phyloP scores from a whole-genome alignment of 768 basidiomycete species.

The Hysterangium stoloniferum region DNA sequence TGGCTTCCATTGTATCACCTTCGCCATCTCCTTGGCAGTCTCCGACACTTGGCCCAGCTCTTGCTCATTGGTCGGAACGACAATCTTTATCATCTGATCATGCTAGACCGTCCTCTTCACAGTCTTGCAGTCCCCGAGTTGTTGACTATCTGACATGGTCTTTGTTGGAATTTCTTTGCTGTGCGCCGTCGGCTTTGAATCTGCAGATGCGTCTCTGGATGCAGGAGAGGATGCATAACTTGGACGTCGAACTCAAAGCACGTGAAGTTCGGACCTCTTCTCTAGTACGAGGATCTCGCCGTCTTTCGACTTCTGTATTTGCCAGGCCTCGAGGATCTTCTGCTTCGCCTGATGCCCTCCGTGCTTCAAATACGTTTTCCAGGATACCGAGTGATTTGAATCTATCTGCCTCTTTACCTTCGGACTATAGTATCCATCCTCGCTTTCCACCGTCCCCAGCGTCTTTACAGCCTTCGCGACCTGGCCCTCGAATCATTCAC shows the following conservation, averaged over 20 bases:
- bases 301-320: constrained; percentile 16
- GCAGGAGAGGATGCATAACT: constrained; percentile 51
- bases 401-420: neutral
- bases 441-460: neutral
- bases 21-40: constrained; percentile 21
- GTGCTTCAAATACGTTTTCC: constrained; percentile 2
- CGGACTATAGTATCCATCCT: neutral
- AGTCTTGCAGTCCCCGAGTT: constrained; percentile 37
- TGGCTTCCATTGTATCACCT: constrained; percentile 18
- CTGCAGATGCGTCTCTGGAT: constrained; percentile 59
- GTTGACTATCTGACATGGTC: constrained; percentile 74
- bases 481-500: constrained; percentile 48
- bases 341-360: constrained; percentile 13
- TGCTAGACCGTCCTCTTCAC: neutral
- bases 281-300: constrained; percentile 7
- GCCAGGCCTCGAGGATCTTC: constrained; percentile 13
- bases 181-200: constrained; percentile 52
- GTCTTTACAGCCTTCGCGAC: constrained; percentile 19
- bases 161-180: constrained; percentile 54
- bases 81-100: neutral
- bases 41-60: constrained; percentile 10
- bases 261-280: constrained; percentile 16
- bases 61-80: neutral
- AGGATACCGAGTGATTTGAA: constrained; percentile 1
- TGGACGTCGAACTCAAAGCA: constrained; percentile 44